These are phyloP conservation scores for Phaffia rhodozyma DNA, from an alignment of 1,284 basidiomycete genomes.

Conservation along the genomic window DNA sequence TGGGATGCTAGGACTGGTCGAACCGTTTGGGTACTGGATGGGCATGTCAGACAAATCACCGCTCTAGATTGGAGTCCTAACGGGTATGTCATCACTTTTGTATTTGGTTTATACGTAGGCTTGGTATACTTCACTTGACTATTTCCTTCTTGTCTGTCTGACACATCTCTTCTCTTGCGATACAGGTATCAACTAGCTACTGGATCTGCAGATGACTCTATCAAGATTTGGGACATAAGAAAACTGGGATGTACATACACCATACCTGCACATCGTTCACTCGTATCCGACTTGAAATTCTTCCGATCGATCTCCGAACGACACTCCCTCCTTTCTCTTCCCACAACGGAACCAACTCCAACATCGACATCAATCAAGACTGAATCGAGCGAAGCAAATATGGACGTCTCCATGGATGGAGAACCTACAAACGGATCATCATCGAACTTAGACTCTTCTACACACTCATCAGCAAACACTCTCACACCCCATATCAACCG, in stretches of 20 bases:
- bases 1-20: slow-evolving; percentile 94
- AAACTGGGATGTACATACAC: slow-evolving; percentile 84
- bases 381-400: slow-evolving; percentile 25
- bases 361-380: slow-evolving; percentile 25
- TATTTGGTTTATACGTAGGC: neutral
- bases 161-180: slow-evolving; percentile 18
- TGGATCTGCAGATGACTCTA: slow-evolving; percentile 91
- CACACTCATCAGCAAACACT: slow-evolving; percentile 1
- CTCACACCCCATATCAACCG: slow-evolving; percentile 37
- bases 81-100: slow-evolving; percentile 47
- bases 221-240: slow-evolving; percentile 97
- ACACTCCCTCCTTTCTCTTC: slow-evolving; percentile 24
- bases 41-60: slow-evolving; percentile 88
- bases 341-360: slow-evolving; percentile 21
- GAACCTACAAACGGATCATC: neutral
- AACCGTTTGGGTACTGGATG: slow-evolving; percentile 96
- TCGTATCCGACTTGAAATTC: slow-evolving; percentile 89
- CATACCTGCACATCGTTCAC: slow-evolving; percentile 89
- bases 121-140: neutral
- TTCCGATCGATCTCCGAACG: slow-evolving; percentile 46
- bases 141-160: neutral
- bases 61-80: slow-evolving; percentile 89
- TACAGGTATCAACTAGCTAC: slow-evolving; percentile 89
- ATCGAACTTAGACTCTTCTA: slow-evolving; percentile 40
- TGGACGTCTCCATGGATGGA: slow-evolving; percentile 33